Conservation (phyloP, 805 yeast genomes). For the Hanseniaspora jakobsenii region DNA sequence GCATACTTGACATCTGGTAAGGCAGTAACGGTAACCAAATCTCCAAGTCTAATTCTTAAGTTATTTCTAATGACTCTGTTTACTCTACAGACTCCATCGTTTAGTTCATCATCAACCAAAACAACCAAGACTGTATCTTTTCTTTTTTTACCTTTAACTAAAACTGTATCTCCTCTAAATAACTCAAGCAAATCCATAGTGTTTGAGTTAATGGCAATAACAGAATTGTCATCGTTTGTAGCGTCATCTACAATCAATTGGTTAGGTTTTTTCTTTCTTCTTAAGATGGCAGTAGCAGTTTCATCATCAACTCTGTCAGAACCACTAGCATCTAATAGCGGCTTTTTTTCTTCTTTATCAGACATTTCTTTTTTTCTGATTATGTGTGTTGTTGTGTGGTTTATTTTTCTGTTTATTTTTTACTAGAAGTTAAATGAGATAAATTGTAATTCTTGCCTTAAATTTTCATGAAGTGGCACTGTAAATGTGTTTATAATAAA, state of each 20-base stretch:
- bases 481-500: too few species aligned
- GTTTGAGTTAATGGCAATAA: conserved; percentile 84
- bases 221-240: conserved; percentile 90
- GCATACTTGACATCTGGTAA: conserved; percentile 98
- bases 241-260: conserved; percentile 94
- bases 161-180: conserved; percentile 95
- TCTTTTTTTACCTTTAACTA: conserved; percentile 95
- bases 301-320: conserved; percentile 46
- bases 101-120: conserved; percentile 90
- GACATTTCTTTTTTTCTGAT: conserved; percentile 22
- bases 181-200: conserved; percentile 91
- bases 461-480: too few species aligned
- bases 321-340: conserved; percentile 56
- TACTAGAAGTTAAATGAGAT: too few species aligned
- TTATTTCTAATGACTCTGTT: conserved; percentile 95
- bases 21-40: conserved; percentile 78
- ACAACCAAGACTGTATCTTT: conserved; percentile 95
- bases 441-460: neutral
- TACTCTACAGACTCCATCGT: conserved; percentile 85
- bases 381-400: neutral
- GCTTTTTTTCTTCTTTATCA: conserved; percentile 30
- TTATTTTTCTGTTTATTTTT: neutral
- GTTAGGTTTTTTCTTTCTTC: conserved; percentile 96
- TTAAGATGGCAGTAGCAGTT: conserved; percentile 93
- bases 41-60: conserved; percentile 87